Evolutionary conservation across 371 early-diverging fungal genomes (phyloP).

Genomic region (Syncephalastrum sp.): DNA sequence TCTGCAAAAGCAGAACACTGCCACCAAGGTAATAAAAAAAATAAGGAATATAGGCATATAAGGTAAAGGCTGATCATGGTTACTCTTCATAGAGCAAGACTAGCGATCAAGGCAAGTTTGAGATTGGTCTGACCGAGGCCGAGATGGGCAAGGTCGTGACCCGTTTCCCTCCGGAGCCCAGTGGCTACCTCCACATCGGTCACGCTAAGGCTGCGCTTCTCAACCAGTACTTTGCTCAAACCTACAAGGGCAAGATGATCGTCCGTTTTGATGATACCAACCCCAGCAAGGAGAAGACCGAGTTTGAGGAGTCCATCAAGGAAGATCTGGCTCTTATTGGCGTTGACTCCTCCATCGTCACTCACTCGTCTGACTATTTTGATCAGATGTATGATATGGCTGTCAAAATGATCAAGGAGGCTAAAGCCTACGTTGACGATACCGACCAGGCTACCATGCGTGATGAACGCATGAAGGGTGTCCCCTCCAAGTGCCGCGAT

Average conservation of each 20-base stretch:
- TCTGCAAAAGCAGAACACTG: conserved; percentile 49
- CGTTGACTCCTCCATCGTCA: conserved; percentile 76
- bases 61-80: not conserved
- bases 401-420: conserved; percentile 85
- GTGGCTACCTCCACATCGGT: conserved; percentile 98
- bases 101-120: conserved; percentile 92
- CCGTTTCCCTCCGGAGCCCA: conserved; percentile 99
- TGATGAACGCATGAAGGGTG: conserved; percentile 88
- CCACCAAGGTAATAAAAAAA: conserved; percentile 30
- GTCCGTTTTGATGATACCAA: conserved; percentile 99
- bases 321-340: conserved; percentile 91
- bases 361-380: conserved; percentile 98
- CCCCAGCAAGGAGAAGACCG: conserved; percentile 95
- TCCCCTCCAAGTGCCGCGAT: conserved; percentile 89
- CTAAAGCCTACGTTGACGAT: conserved; percentile 97
- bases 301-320: conserved; percentile 93
- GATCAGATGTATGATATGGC: conserved; percentile 87
- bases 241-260: conserved; percentile 92
- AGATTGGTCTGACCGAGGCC: conserved; percentile 84
- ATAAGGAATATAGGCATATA: not conserved
- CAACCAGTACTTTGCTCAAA: conserved; percentile 96
- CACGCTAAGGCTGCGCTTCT: conserved; percentile 99
- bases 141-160: conserved; percentile 91
- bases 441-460: conserved; percentile 93
- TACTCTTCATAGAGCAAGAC: conserved; percentile 23